Evolutionary conservation across 805 yeast genomes (phyloP), one percentile per base, ranked within the genome.

Genomic region (Myxozyma sirexii): DNA sequence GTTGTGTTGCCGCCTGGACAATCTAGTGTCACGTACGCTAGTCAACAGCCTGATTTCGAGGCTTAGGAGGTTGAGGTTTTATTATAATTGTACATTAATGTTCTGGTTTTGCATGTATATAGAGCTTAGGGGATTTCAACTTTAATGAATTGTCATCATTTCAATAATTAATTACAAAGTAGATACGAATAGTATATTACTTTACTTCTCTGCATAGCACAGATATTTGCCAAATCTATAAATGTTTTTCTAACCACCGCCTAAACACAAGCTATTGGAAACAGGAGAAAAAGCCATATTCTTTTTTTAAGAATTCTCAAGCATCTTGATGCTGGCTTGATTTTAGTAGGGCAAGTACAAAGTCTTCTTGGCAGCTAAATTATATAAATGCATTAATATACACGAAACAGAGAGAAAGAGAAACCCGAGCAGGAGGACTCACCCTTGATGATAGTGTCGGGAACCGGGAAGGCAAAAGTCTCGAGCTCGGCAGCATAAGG

Each of bases 401-500:
- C 7, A 10, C 17, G 27, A 42, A 21, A n/a, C 4, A 4, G 21
- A n/a, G 6, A 21, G 5, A 39, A 37, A 49, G 4, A 19, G 15
- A 17, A 10, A 27, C 91, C 12, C 15, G 4, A 41, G 12, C 21
- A 15, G 35, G 24, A 24, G 17, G 45, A 51, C 61, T 17, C 35
- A 57, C 61, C 97, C 82, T 91, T 87, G 73, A 88, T 83, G 70
- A 94, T 88, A 67, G 91, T 84, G 72, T 89, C 93, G 57, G 89
- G 82, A 76, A 92, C 97, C 77, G 99, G 99, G 97, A 94, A 94
- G 57, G 98, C 97, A 74, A 94, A 89, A 80, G 88, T 96, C 84
- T 94, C 99, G 75, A 94, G 84, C 79, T 87, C 92, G 77, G 85
- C 84, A 70, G 97, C 97, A 75, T 94, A 94, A 67, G 99, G 99